Evolutionary conservation across 139 green algal species (phyloP), one percentile per base, ranked within the genome.

Genomic region (Pleodorina starrii): DNA sequence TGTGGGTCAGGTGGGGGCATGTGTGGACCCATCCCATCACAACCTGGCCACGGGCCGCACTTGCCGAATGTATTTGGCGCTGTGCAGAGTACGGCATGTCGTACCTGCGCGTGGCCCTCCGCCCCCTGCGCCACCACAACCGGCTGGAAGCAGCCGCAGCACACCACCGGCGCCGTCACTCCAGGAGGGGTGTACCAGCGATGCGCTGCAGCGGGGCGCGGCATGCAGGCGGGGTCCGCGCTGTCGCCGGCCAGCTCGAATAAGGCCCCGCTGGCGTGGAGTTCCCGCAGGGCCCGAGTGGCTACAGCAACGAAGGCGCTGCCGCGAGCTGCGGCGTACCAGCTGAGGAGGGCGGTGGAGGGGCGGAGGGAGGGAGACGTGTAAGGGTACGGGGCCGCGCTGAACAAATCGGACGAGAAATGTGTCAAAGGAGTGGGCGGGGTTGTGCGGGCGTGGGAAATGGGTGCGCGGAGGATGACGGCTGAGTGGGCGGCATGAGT

Each of bases 301-400:
- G 83, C 83, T 23, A 88, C 68, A 4, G 66, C 83, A 1, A 88
- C 83, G 16, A 72, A 88, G 66, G 66, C 68, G 48, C 46, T 72
- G 32, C 83, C 83, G 46, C 83, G 68, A 21, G 66, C 68, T 4
- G 83, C 83, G 3, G 83, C 48, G 83, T 88, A 88, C 83, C 66
- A 80, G 3, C 83, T 88, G 83, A 1, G 21, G 21, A 32, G 11
- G 77, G 32, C 9, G 48, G 23, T 19, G 76, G 44, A 4, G 46
- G 5, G 27, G 44, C n/a, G n/a, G n/a, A n/a, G n/a, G n/a, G n/a
- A n/a, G n/a, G n/a, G n/a, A n/a, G n/a, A n/a, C n/a, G n/a, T n/a
- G n/a, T n/a, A n/a, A n/a, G n/a, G n/a, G n/a, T n/a, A n/a, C n/a
- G n/a, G n/a, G n/a, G n/a, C n/a, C n/a, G n/a, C n/a, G n/a, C n/a